Base-by-base conservation (phyloP, 2,329 filamentous ascomycete species). In the Fusarium sp. region DNA sequence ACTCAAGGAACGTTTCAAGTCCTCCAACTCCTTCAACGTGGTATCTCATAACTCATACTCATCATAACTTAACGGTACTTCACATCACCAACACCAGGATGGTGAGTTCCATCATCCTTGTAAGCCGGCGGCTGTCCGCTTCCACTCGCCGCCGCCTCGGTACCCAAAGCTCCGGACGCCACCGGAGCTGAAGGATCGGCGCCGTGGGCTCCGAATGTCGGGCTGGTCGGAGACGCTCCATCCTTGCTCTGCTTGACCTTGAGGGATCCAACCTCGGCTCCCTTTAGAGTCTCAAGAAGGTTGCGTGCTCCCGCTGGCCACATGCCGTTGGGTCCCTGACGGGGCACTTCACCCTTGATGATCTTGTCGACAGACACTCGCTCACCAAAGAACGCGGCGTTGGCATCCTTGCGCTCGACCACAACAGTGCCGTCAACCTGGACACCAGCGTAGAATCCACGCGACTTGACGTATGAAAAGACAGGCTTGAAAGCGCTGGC, bases 381-480 rank as follows among this genome's bases (percentile, higher is more conserved):
- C n/a, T 93, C 87, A 24, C 92, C 92, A 80, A 97, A 98, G 79
- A 98, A 98, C 7, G 90, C 89, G 61, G 94, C 92, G 78, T 98
- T 98, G 79, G 96, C 95, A 66, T 96, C 94, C n/a, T 90, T 92
- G 59, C 95, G 90, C 82, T 97, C 94, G 29, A 96, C 93, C 57
- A 98, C 88, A 12, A 97, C 89, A 0, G 94, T 97, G 29, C 95
- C 95, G 78, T 98, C 95, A 36, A 97, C 88, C 77, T 95, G 93
- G 1, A 97, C 89, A 33, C 94, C 94, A 1, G 94, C 95, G 78
- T 97, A 98, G 75, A 98, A 91, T 6, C 95, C 95, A 61, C 94
- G 90, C 56, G 92, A 95, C 84, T 97, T 98, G 83, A 98, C 90
- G 80, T 98, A 98, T 3, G 85, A 86, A 65, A 87, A 88, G n/a